Evolutionary conservation across 495 filamentous ascomycete species (phyloP), one percentile per base, ranked within the genome.

Genomic region (Penicillium subrubescens): DNA sequence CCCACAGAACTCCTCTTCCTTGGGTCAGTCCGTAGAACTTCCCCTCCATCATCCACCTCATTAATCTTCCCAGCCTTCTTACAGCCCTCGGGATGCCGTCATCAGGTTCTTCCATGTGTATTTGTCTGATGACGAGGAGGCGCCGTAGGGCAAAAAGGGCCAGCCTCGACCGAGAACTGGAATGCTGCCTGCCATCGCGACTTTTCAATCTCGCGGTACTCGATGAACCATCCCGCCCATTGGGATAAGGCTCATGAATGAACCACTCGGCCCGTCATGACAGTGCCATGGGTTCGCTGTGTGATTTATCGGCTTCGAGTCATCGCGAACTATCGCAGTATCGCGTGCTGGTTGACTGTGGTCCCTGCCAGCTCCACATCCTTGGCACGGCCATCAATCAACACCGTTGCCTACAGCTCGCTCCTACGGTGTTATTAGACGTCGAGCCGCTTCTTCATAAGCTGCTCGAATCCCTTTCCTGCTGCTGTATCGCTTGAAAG

Each of bases 111-210:
- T 33, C 14, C 23, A 57, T 27, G 25, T 61, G 14, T 25, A 23
- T 48, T 4, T 25, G 44, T 56, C 37, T 54, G 41, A 54, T 39
- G 54, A 59, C 25, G 56, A 50, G 6, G 34, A 59, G 50, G 25
- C 17, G 25, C 27, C 34, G 44, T 41, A 41, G 37, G 56, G 46
- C 46, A 29, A 51, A 51, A 61, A 39, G 43, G 31, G 41, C 59
- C 46, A 48, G 60, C 51, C 63, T 69, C 57, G 11, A 60, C 52
- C 31, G 44, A 33, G 57, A 53, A 64, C 60, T 57, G 66, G 66
- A 68, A 67, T 70, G 64, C 19, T 56, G 53, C 53, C 29, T n/a
- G 57, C 52, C 43, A 54, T 48, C 17, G 8, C 46, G 39, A 27
- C 23, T 15, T 15, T 8, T 29, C 7, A 27, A 35, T 51, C 21